Evolutionary conservation across 257 asterid genomes (phyloP).

Genomic region (Solanum sejunctum): DNA sequence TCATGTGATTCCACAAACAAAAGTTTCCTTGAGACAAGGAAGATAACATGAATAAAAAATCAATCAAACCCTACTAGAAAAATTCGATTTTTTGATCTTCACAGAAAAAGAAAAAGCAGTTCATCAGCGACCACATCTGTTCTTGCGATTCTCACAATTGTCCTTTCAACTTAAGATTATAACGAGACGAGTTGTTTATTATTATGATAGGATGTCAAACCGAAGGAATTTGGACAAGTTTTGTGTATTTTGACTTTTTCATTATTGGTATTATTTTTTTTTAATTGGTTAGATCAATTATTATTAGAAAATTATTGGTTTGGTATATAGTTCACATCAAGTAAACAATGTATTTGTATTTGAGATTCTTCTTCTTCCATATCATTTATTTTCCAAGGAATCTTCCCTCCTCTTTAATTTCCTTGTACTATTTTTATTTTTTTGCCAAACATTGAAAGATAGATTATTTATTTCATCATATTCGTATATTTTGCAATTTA

Average conservation of each 20-base stretch:
- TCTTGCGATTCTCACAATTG: neutral
- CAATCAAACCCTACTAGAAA: neutral
- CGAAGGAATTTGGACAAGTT: neutral
- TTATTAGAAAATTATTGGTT: conserved; percentile 9
- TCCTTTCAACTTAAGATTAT: neutral
- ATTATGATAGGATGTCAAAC: neutral
- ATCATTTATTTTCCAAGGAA: neutral
- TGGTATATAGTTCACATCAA: conserved; percentile 7
- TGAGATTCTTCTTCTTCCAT: neutral
- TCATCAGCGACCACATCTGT: neutral
- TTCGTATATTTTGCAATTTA: neutral
- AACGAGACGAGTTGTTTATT: neutral
- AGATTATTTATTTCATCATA: neutral
- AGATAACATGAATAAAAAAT: conserved; percentile 5
- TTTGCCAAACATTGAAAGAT: neutral
- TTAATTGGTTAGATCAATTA: conserved; percentile 5
- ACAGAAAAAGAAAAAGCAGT: neutral
- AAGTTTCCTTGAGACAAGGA: conserved; percentile 62
- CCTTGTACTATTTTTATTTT: neutral
- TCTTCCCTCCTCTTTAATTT: neutral
- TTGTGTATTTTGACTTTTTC: conserved; percentile 23
- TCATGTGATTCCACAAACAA: conserved; percentile 46
- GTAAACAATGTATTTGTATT: conserved; percentile 3
- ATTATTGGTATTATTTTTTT: neutral
- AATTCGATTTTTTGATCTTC: neutral